phyloP scores from a whole-genome alignment of 2,329 filamentous ascomycete species.

The Venturia asperata region DNA sequence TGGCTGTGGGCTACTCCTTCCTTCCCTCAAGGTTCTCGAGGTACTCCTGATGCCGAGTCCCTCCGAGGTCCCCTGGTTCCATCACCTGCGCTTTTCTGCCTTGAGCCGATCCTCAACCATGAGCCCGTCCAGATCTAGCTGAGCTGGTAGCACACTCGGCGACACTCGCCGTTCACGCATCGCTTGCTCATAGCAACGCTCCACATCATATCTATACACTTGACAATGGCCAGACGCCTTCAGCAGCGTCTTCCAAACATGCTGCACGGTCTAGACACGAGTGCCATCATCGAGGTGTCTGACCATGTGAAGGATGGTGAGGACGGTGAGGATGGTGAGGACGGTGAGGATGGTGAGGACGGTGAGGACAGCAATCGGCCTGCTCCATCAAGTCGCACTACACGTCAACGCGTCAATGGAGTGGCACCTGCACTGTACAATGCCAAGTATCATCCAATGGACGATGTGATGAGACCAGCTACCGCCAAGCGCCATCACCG shows the following conservation, averaged over 20 bases:
- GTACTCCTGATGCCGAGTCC: too few species aligned
- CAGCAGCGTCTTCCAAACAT: not conserved
- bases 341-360: not conserved
- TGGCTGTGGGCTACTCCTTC: not conserved
- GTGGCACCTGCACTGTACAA: not conserved
- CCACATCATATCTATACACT: not conserved
- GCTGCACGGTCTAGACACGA: constrained; percentile 8
- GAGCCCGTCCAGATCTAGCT: not conserved
- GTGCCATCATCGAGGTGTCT: not conserved
- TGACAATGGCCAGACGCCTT: not conserved
- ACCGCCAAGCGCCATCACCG: constrained; percentile 2
- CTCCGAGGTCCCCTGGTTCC: too few species aligned
- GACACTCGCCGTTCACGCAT: not conserved
- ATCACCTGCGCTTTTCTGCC: not conserved
- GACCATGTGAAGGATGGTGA: not conserved
- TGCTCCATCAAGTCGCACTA: not conserved
- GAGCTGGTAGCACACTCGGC: not conserved
- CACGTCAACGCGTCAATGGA: constrained; percentile 9
- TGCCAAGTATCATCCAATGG: constrained; percentile 13
- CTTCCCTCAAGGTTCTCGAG: too few species aligned
- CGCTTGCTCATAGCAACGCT: not conserved
- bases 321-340: not conserved
- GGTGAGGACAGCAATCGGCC: not conserved
- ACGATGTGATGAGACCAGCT: constrained; percentile 10
- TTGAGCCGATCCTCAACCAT: not conserved